Evolutionary conservation across 1,139 yeast species (phyloP).

Genomic region (Nematodospora anomalae): DNA sequence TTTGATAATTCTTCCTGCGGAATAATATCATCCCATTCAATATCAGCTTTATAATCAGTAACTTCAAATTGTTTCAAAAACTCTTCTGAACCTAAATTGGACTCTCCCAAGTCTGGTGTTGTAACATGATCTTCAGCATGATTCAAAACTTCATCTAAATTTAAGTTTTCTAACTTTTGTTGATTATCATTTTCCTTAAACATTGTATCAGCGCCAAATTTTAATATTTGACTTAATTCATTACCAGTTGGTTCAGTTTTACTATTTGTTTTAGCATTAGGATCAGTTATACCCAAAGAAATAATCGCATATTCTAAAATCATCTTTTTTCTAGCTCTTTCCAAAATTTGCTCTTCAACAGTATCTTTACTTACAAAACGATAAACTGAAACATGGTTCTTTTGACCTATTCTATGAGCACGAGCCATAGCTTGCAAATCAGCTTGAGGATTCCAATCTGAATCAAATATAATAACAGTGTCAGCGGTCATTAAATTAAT

Average conservation of each 20-base stretch:
- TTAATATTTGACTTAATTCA: conserved; percentile 88
- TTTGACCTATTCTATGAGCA: conserved; percentile 98
- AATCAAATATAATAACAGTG: conserved; percentile 94
- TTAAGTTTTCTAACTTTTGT: conserved; percentile 91
- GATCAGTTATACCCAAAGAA: conserved; percentile 91
- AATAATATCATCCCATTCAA: conserved; percentile 98
- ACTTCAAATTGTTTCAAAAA: conserved; percentile 96
- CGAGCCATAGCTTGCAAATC: conserved; percentile 99
- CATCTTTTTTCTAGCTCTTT: conserved; percentile 97
- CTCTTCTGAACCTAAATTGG: conserved; percentile 97
- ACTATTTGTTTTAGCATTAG: conserved; percentile 39
- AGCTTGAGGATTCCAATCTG: conserved; percentile 99
- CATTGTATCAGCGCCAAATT: conserved; percentile 99
- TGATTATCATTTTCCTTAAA: conserved; percentile 90
- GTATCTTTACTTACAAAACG: conserved; percentile 96
- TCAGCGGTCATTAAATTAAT: conserved; percentile 98
- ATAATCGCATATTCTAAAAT: conserved; percentile 96
- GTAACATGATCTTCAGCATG: conserved; percentile 98
- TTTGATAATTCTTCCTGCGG: conserved; percentile 91
- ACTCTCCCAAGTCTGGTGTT: conserved; percentile 94
- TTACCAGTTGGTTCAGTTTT: conserved; percentile 73
- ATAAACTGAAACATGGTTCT: conserved; percentile 95
- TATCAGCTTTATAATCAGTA: conserved; percentile 97
- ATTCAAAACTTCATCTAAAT: conserved; percentile 90
- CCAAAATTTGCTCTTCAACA: conserved; percentile 94